phyloP scores from a whole-genome alignment of 2,329 filamentous ascomycete species.

The Bipolaris bicolor region DNA sequence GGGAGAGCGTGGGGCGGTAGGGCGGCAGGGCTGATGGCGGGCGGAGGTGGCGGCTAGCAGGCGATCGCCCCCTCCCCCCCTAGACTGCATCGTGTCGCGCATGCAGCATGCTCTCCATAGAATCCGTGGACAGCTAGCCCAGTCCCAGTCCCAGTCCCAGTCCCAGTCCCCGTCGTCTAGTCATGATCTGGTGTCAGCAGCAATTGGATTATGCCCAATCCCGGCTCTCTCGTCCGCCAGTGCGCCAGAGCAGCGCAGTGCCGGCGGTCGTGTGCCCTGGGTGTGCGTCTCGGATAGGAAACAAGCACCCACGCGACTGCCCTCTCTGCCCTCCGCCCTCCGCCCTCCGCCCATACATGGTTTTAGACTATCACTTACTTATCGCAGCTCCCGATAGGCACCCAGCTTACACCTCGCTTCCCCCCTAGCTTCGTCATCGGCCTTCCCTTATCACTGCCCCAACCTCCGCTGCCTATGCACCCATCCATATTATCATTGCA shows the following conservation, averaged over 20 bases:
- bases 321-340: slow-evolving; percentile 8
- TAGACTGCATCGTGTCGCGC: slow-evolving; percentile 11
- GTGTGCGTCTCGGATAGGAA: slow-evolving; percentile 3
- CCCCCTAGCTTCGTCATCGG: slow-evolving; percentile 14
- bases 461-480: not conserved
- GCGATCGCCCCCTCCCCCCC: slow-evolving; percentile 10
- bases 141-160: too few species aligned
- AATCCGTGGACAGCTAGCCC: too few species aligned
- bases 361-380: slow-evolving; percentile 16
- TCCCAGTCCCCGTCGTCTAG: too few species aligned
- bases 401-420: not conserved
- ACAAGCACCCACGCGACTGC: slow-evolving; percentile 29
- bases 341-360: too few species aligned
- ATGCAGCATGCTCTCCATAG: slow-evolving; percentile 8
- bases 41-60: slow-evolving; percentile 17
- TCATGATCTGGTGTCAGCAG: not conserved
- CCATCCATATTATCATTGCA: slow-evolving; percentile 2
- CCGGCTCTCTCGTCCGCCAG: slow-evolving; percentile 8
- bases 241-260: not conserved
- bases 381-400: slow-evolving; percentile 9
- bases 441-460: slow-evolving; percentile 11
- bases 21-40: slow-evolving; percentile 19
- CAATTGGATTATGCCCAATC: not conserved
- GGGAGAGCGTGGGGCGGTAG: slow-evolving; percentile 18
- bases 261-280: slow-evolving; percentile 6